Evolutionary conservation across 2,329 filamentous ascomycete species (phyloP), one percentile per base, ranked within the genome.

Genomic region (Exophiala xenobiotica): DNA sequence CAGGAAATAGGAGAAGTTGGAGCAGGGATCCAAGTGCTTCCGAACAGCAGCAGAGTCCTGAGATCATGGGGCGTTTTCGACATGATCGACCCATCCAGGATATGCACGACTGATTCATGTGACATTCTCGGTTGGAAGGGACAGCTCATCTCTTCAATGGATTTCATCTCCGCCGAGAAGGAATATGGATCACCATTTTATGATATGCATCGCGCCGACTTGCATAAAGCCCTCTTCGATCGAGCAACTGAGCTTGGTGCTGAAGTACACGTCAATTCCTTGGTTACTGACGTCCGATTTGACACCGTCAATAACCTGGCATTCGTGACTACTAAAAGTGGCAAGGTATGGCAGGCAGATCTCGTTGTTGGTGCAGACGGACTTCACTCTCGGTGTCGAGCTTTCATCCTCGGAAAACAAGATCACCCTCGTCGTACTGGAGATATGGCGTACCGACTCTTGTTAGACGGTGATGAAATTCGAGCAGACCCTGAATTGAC

Each of bases 181-280:
- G 22, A 40, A 12, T 40, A 40, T 24, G 38, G 38, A 11, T 40
- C 51, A 16, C 74, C 73, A 0, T 74, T 76, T 53, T 71, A 73
- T 60, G 73, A 77, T 46, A 64, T 78, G n/a, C 76, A 79, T 62
- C 70, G 77, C 16, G 75, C 75, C 29, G 73, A 78, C 57, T 70
- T 77, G 24, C 71, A 78, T 56, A 63, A 61, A 23, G 69, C 71
- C 11, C 63, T 78, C 7, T 64, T 75, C 0, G 61, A 66, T 6
- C 66, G 70, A 24, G 73, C 73, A n/a, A 45, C 53, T 3, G 64
- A 66, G n/a, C 67, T 76, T 0, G 73, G 72, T 3, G 70, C 74
- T 1, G 57, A 64, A 12, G 60, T 70, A 3, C 44, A 51, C 16
- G 59, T 68, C 11, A 57, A 57, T 6, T 61, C 56, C 14, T 51